Evolutionary conservation across 306 rosid species (phyloP).

Genomic region (Lathyrus sativus): DNA sequence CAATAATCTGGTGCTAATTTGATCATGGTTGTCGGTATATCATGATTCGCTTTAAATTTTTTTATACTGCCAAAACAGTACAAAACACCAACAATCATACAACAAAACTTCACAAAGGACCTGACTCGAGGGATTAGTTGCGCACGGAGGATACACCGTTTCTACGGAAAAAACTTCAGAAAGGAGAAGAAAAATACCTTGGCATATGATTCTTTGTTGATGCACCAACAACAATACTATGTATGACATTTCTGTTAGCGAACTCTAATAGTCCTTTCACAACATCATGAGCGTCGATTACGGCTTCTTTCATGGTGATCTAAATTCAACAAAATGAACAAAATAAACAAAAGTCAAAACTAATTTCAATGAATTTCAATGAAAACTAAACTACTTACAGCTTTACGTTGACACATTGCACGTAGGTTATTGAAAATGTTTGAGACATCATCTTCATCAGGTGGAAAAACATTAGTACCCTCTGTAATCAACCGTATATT

Average conservation of each 20-base stretch:
- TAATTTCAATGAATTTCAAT: conserved; percentile 12
- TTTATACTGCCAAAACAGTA: conserved; percentile 44
- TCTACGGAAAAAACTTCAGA: not conserved
- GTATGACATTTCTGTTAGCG: conserved; percentile 48
- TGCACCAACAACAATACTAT: conserved; percentile 73
- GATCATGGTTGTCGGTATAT: conserved; percentile 54
- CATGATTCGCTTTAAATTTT: conserved; percentile 59
- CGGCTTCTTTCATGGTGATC: conserved; percentile 68
- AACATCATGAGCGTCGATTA: conserved; percentile 65
- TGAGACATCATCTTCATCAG: conserved; percentile 44
- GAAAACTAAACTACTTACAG: conserved; percentile 45
- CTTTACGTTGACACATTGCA: conserved; percentile 60
- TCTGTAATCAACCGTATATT: conserved; percentile 38
- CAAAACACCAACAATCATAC: conserved; percentile 11
- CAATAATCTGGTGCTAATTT: conserved; percentile 78
- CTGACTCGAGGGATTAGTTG: too few relatives aligned
- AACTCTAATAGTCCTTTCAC: conserved; percentile 63
- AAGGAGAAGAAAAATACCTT: conserved; percentile 49
- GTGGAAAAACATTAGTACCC: conserved; percentile 43
- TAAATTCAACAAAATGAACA: conserved; percentile 36
- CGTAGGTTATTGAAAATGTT: conserved; percentile 62
- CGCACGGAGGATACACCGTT: too few relatives aligned
- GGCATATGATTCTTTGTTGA: conserved; percentile 62
- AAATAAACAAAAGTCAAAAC: not conserved
- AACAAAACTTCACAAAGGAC: too few relatives aligned